Base-by-base conservation (phyloP, 805 yeast genomes). In the Wickerhamiella musiphila region DNA sequence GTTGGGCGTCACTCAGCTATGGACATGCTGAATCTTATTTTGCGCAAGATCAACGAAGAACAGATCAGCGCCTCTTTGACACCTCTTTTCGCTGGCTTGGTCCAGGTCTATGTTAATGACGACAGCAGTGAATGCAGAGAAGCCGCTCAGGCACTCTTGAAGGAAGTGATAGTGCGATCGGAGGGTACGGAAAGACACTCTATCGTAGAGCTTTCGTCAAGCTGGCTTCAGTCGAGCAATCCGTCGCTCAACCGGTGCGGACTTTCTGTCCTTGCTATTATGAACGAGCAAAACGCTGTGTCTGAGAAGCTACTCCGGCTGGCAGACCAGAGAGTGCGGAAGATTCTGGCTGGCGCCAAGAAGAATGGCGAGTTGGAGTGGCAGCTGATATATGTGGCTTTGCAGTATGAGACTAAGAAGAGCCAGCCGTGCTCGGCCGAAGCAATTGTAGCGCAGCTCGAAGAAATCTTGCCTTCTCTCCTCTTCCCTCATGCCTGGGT, bases 401-500 rank as follows among this genome's bases (percentile, higher is more conserved):
- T 83, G 38, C 65, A 60, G 27, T 36, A 29, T 20, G 12, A 25
- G 65, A 23, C 31, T 2, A 61, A 57, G 43, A 60, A 54, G 28
- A 29, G 13, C 23, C 21, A 10, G 5, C 18, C 9, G 12, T n/a
- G n/a, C n/a, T n/a, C n/a, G n/a, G n/a, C n/a, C n/a, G n/a, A n/a
- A n/a, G n/a, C n/a, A n/a, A n/a, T n/a, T n/a, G 6, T 18, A 4
- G 35, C 23, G 6, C 13, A 17, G 0, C 44, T 66, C 83, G 42
- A 50, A 3, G 49, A 53, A 12, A 53, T 77, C 3, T 58, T 68
- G 16, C 65, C 63, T 3, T 54, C 71, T 18, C 60, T 83, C 33
- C 57, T 84, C 32, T 84, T 69, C 49, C 95, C 95, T 2, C 95
- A 84, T 53, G 64, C 90, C 1, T 84, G 96, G 96, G 77, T 84